Evolutionary conservation across 2,329 filamentous ascomycete genomes (phyloP).

Genomic region (Penicillium sp.): DNA sequence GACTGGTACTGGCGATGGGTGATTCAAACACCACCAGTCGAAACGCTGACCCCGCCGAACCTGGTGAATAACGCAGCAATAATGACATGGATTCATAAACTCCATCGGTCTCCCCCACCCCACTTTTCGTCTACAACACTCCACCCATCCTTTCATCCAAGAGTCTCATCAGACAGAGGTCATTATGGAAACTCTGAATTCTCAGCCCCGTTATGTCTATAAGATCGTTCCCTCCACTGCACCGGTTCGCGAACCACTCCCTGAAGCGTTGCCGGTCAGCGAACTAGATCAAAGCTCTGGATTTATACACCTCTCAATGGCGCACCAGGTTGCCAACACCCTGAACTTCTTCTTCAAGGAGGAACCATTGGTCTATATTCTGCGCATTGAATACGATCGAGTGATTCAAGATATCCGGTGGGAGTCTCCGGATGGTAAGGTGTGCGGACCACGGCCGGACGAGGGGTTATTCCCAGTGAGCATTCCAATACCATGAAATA

Average conservation of each 20-base stretch:
- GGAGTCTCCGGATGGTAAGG: slow-evolving; percentile 36
- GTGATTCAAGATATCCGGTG: slow-evolving; percentile 31
- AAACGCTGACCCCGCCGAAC: slow-evolving; percentile 13
- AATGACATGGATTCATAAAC: slow-evolving; percentile 6
- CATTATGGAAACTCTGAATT: slow-evolving; percentile 12
- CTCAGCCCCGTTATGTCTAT: slow-evolving; percentile 33
- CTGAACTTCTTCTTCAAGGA: slow-evolving; percentile 36
- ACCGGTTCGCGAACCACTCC: slow-evolving; percentile 33
- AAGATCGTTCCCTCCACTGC: slow-evolving; percentile 36
- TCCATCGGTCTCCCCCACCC: neutral
- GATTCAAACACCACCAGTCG: slow-evolving; percentile 6
- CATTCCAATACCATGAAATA: neutral
- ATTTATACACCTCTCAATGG: slow-evolving; percentile 38
- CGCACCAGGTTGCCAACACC: slow-evolving; percentile 36
- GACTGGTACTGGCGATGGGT: neutral
- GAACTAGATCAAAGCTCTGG: slow-evolving; percentile 33
- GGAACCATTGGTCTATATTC: slow-evolving; percentile 34
- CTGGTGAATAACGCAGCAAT: slow-evolving; percentile 7
- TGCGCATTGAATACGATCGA: slow-evolving; percentile 32
- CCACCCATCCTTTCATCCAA: too few species aligned
- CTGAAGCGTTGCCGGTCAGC: slow-evolving; percentile 34
- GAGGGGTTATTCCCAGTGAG: slow-evolving; percentile 40
- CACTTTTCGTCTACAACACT: too few species aligned
- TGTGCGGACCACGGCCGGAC: slow-evolving; percentile 32
- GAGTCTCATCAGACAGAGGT: slow-evolving; percentile 1